A percentile compares a stretch with the other conserved stretches of the same genome.
Conservation (phyloP, 768 basidiomycete genomes). For the Phanerodontia chrysosporium region DNA sequence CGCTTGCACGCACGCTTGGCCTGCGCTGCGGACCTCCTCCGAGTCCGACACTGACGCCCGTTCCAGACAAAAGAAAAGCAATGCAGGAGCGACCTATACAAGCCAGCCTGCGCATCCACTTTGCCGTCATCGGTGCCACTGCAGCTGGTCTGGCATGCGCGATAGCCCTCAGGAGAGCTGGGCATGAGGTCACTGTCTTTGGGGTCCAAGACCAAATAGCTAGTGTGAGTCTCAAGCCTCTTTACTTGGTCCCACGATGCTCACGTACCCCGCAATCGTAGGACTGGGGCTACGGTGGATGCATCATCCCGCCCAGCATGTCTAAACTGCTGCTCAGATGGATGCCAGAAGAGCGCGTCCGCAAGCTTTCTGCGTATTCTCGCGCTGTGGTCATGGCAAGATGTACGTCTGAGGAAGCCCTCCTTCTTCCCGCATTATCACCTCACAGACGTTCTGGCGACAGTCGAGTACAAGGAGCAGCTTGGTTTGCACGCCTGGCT, state of each 20-base stretch:
- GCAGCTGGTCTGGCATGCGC: slow-evolving; percentile 33
- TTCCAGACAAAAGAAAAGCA: slow-evolving; percentile 2
- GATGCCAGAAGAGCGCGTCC: slow-evolving; percentile 45
- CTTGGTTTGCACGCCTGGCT: slow-evolving; percentile 45
- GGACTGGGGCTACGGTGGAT: not conserved
- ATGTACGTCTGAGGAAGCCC: slow-evolving; percentile 5
- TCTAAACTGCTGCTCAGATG: slow-evolving; percentile 51
- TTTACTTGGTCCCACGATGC: not conserved
- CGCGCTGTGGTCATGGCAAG: slow-evolving; percentile 19
- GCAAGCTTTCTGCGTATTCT: slow-evolving; percentile 26
- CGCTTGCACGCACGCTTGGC: not conserved
- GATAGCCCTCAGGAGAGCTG: slow-evolving; percentile 29
- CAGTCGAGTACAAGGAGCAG: slow-evolving; percentile 41
- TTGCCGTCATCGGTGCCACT: slow-evolving; percentile 32
- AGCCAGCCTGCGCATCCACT: slow-evolving; percentile 19
- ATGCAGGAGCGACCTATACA: slow-evolving; percentile 1
- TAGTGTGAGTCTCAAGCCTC: slow-evolving; percentile 20
- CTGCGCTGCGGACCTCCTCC: not conserved
- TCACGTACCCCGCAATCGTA: not conserved
- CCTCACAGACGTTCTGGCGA: not conserved
- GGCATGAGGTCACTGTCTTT: slow-evolving; percentile 33
- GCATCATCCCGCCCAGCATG: slow-evolving; percentile 49
- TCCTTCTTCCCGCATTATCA: not conserved
- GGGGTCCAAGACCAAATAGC: slow-evolving; percentile 26
- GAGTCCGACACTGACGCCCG: not conserved